Base-by-base conservation (phyloP, 371 early-diverging fungal species). In the Catenaria anguillulae region DNA sequence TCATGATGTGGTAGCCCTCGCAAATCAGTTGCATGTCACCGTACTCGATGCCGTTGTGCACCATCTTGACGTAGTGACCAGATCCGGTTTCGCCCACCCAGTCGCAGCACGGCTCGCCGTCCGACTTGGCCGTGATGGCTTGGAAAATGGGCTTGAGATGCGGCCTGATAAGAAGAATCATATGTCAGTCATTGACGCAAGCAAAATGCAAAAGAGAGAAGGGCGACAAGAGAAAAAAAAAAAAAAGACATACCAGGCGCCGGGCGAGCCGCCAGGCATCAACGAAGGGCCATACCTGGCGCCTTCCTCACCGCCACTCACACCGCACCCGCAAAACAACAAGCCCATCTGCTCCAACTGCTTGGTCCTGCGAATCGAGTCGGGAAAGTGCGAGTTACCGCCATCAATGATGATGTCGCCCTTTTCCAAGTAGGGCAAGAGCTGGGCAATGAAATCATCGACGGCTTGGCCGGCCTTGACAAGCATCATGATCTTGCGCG, bases 51-150 rank as follows among this genome's bases (percentile, higher is more conserved):
- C 98, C 98, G 79, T 98, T 99, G 85, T 98, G 99, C 55, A 99
- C 98, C 94, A 97, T 98, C 84, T 99, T 98, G 71, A 99, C 98
- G 75, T 95, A 97, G 82, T 99, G 99, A 37, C 99, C 99, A 40
- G 98, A 88, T 52, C 98, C 99, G 55, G 88, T 85, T 66, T 89
- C 89, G 65, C 99, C 99, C 63, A 99, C 93, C 95, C 97, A 97
- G 77, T 94, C 94, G 74, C 99, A 98, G 86, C 99, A 99, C 54
- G 97, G 89, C 67, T 87, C 85, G 64, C 84, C 85, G 69, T 82
- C 83, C 60, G 80, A 78, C 76, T 85, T 87, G 72, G 96, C 97
- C 63, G 97, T 77, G 67, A 97, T 89, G 52, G 86, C 84, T 75
- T 94, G 93, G 85, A 98, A 92, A 70, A 99, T 93, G 61, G 84